Evolutionary conservation across 2,329 filamentous ascomycete genomes (phyloP).

Genomic region (Fusarium nodosum): DNA sequence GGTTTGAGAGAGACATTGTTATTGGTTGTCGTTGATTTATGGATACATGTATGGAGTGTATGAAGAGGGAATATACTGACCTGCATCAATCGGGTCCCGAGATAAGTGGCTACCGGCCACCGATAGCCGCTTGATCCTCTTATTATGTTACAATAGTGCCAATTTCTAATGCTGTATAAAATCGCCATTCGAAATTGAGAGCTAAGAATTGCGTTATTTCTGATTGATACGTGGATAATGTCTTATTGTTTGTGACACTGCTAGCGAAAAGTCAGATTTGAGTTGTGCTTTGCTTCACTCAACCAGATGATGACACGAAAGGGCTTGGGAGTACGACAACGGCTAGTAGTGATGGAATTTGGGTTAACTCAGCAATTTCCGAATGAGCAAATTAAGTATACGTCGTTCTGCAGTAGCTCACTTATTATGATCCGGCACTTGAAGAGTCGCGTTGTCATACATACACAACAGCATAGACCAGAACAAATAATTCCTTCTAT

Average conservation of each 20-base stretch:
- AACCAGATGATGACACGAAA: not conserved
- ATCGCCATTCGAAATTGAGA: not conserved
- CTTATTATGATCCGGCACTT: not conserved
- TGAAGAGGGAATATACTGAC: conserved; percentile 4
- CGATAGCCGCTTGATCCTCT: conserved; percentile 27
- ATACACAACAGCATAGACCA: not conserved
- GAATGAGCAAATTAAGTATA: not conserved
- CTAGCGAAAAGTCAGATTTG: conserved; percentile 11
- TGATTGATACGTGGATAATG: not conserved
- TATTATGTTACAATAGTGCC: not conserved
- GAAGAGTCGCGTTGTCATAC: not conserved
- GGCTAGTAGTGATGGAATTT: not conserved
- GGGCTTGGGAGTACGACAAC: not conserved
- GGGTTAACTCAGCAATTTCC: no score
- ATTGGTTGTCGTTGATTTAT: conserved; percentile 1
- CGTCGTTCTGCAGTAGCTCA: no score
- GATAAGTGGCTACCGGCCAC: conserved; percentile 23
- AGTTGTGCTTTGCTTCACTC: not conserved
- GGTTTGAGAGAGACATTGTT: conserved; percentile 49
- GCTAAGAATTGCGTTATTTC: not conserved
- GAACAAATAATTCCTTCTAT: conserved; percentile 37
- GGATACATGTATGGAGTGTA: not conserved
- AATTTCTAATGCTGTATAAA: not conserved
- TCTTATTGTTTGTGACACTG: not conserved
- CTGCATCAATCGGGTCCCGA: conserved; percentile 10